Evolutionary conservation across 108 stramenopile genomes (phyloP).

Genomic region (Schizochytrium sp.): DNA sequence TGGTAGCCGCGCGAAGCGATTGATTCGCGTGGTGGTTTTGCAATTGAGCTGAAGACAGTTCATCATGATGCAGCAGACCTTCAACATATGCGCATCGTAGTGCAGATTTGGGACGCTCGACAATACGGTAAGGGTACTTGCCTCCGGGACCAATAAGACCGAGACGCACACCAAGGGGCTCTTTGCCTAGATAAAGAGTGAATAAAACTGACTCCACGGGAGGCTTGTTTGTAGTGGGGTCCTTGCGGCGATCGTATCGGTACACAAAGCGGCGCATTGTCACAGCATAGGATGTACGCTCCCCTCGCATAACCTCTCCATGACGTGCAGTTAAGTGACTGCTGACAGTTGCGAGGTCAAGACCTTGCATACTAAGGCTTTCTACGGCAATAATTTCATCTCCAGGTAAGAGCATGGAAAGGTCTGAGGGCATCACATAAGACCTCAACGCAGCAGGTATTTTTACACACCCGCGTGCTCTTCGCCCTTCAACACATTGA

Average conservation of each 20-base stretch:
- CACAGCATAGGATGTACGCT: neutral
- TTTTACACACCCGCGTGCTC: neutral
- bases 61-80: conserved; percentile 24
- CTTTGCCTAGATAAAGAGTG: neutral
- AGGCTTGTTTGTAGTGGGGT: neutral
- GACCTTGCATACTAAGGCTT: conserved; percentile 11
- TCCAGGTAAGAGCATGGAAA: neutral
- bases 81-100: neutral
- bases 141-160: conserved; percentile 22
- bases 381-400: conserved; percentile 31
- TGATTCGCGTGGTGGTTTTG: conserved; percentile 4
- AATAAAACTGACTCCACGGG: conserved; percentile 44
- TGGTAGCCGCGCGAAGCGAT: conserved; percentile 7
- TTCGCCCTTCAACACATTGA: neutral
- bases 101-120: neutral
- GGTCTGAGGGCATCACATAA: conserved; percentile 15
- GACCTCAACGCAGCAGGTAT: neutral
- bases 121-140: conserved; percentile 7
- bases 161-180: conserved; percentile 16
- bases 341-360: neutral
- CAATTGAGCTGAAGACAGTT: neutral
- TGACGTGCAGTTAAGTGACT: neutral
- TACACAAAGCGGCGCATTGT: conserved; percentile 38
- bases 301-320: neutral
- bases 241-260: conserved; percentile 24